Percentiles rank a stretch among this genome's conserved stretches.
phyloP scores from a whole-genome alignment of 2,329 filamentous ascomycete genomes.

The Akanthomyces uredinophilus region DNA sequence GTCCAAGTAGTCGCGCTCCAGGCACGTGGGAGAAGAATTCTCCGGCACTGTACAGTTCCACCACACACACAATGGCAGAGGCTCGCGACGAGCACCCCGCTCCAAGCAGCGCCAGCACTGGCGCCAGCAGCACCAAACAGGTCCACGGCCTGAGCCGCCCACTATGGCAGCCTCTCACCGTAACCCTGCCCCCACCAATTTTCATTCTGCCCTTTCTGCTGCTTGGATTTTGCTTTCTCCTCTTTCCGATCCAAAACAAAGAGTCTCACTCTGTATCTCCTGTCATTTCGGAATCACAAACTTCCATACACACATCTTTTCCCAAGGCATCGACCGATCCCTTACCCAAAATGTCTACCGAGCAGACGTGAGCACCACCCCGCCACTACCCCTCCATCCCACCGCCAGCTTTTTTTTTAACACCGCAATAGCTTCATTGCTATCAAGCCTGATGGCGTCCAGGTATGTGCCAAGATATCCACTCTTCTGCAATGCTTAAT shows the following conservation, averaged over 20 bases:
- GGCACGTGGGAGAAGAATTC: not conserved
- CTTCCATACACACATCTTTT: conserved; percentile 25
- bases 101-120: conserved; percentile 12
- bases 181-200: conserved; percentile 41
- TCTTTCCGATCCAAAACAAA: conserved; percentile 24
- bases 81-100: conserved; percentile 34
- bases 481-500: not conserved
- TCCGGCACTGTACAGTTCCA: conserved; percentile 15
- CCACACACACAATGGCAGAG: conserved; percentile 23
- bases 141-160: conserved; percentile 17
- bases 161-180: conserved; percentile 26
- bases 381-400: conserved; percentile 26
- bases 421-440: conserved; percentile 81
- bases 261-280: conserved; percentile 24
- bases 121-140: conserved; percentile 18
- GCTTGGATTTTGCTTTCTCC: conserved; percentile 32
- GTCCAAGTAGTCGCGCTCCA: not conserved
- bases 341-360: conserved; percentile 57
- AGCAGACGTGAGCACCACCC: conserved; percentile 75
- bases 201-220: conserved; percentile 36
- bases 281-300: conserved; percentile 26
- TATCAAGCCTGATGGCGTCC: conserved; percentile 99
- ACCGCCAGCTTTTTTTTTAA: conserved; percentile 20
- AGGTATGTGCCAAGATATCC: conserved; percentile 56
- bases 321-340: conserved; percentile 24